These are phyloP conservation scores for Petunia axillaris DNA, from an alignment of 257 asterid species.

Conservation along the genomic window DNA sequence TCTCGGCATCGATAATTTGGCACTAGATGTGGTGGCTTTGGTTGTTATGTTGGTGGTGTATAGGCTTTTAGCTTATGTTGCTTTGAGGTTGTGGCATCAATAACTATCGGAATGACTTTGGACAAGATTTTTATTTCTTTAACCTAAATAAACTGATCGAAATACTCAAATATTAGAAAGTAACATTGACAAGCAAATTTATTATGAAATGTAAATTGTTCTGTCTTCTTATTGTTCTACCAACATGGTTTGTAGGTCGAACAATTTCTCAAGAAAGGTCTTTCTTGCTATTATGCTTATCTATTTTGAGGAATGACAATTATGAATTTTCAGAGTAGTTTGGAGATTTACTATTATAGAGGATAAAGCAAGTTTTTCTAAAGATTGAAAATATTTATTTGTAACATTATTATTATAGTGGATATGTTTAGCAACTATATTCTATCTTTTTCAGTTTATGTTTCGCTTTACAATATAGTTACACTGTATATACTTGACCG, in stretches of 20 bases:
- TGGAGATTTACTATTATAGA: too few relatives aligned
- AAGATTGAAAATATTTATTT: too few relatives aligned
- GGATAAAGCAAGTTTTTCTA: too few relatives aligned
- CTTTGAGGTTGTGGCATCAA: constrained; percentile 60
- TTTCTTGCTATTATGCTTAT: not conserved
- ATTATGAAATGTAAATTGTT: constrained; percentile 5
- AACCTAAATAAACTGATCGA: constrained; percentile 23
- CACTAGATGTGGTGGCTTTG: constrained; percentile 63
- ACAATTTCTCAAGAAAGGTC: not conserved
- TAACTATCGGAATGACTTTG: constrained; percentile 29
- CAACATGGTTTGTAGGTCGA: not conserved
- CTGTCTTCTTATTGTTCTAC: not conserved
- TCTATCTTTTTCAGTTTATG: too few relatives aligned
- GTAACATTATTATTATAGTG: too few relatives aligned
- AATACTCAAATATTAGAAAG: not conserved
- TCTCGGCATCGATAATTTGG: constrained; percentile 60
- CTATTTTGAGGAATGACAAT: too few relatives aligned
- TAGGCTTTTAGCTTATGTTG: constrained; percentile 78
- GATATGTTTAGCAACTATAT: too few relatives aligned
- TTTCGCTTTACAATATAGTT: too few relatives aligned
- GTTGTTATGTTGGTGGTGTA: constrained; percentile 71
- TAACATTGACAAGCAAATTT: constrained; percentile 12
- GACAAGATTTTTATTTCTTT: not conserved
- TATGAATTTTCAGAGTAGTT: too few relatives aligned
- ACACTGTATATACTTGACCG: too few relatives aligned